Conservation (phyloP, 495 filamentous ascomycete genomes). For the Evernia prunastri region DNA sequence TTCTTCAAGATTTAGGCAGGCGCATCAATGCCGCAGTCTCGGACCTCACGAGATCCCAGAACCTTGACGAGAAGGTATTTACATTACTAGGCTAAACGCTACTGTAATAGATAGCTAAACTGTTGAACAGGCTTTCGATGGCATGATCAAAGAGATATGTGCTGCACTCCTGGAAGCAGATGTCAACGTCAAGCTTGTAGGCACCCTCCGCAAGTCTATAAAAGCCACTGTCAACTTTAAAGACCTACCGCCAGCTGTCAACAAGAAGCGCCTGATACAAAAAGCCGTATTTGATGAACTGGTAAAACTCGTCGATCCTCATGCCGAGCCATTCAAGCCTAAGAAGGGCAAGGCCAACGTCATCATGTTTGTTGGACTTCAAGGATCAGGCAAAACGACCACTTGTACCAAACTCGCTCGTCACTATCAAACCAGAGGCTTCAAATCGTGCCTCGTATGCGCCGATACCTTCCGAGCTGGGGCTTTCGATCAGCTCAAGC, state of each 20-base stretch:
- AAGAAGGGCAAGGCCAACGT: slow-evolving; percentile 95
- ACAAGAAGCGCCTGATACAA: slow-evolving; percentile 97
- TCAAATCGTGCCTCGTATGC: slow-evolving; percentile 91
- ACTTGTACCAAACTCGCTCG: slow-evolving; percentile 96
- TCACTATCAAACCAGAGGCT: slow-evolving; percentile 89
- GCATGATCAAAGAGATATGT: slow-evolving; percentile 96
- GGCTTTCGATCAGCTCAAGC: slow-evolving; percentile 97
- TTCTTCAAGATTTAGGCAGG: slow-evolving; percentile 96
- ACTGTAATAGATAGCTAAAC: slow-evolving; percentile 15
- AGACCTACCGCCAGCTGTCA: slow-evolving; percentile 76
- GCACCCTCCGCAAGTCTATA: slow-evolving; percentile 87
- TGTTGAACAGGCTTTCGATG: slow-evolving; percentile 73
- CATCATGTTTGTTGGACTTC: slow-evolving; percentile 98
- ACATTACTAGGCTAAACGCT: not conserved
- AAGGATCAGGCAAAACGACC: slow-evolving; percentile 96
- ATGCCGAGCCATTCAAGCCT: slow-evolving; percentile 91
- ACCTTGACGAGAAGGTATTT: slow-evolving; percentile 88
- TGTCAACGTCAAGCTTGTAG: slow-evolving; percentile 92
- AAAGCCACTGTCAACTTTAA: slow-evolving; percentile 86
- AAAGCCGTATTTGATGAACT: slow-evolving; percentile 97
- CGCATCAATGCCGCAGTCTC: slow-evolving; percentile 96
- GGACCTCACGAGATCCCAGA: slow-evolving; percentile 84
- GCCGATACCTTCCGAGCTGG: slow-evolving; percentile 98
- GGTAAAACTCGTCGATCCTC: slow-evolving; percentile 89
- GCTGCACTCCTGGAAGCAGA: slow-evolving; percentile 91